Evolutionary conservation across 2,329 filamentous ascomycete genomes (phyloP).

Genomic region (Juglanconis sp.): DNA sequence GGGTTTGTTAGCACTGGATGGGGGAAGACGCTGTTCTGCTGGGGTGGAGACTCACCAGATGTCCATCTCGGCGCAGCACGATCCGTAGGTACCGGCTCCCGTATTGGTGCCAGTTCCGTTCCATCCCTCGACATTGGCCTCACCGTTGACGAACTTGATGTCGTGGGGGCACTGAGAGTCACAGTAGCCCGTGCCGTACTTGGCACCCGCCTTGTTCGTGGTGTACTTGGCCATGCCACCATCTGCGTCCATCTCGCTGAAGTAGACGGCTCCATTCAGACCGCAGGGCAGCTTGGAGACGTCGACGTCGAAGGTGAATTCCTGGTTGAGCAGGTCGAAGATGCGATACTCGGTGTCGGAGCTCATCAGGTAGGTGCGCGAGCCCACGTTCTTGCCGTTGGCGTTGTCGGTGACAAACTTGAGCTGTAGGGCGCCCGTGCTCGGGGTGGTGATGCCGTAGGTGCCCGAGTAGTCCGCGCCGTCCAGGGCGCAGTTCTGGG

Average conservation of each 20-base stretch:
- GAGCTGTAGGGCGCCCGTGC: conserved; percentile 45
- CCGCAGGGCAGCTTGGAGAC: conserved; percentile 61
- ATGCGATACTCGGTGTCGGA: conserved; percentile 53
- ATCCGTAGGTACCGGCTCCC: conserved; percentile 47
- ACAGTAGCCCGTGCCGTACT: conserved; percentile 58
- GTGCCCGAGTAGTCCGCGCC: conserved; percentile 50
- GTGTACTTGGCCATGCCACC: conserved; percentile 46
- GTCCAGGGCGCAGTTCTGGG: conserved; percentile 54
- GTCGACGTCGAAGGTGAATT: conserved; percentile 64
- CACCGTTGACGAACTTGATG: conserved; percentile 12
- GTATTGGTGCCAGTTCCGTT: conserved; percentile 45
- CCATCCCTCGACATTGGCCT: conserved; percentile 48
- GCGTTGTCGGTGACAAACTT: conserved; percentile 45
- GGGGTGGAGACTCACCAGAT: conserved; percentile 40
- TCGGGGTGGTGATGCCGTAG: conserved; percentile 47
- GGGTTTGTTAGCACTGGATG: too few relatives aligned
- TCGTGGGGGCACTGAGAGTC: conserved; percentile 46
- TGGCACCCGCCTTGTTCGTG: conserved; percentile 46
- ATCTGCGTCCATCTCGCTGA: conserved; percentile 53
- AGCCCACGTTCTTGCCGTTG: conserved; percentile 37
- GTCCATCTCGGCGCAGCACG: conserved; percentile 60
- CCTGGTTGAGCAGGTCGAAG: conserved; percentile 57
- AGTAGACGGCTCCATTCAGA: conserved; percentile 61
- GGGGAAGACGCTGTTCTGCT: background rate
- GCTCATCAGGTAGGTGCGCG: conserved; percentile 57